A percentile compares a stretch with the other conserved stretches of the same genome.
These are phyloP conservation scores for Phaeodactylum tricornutum DNA, from an alignment of 108 stramenopile genomes.

Conservation along the genomic window DNA sequence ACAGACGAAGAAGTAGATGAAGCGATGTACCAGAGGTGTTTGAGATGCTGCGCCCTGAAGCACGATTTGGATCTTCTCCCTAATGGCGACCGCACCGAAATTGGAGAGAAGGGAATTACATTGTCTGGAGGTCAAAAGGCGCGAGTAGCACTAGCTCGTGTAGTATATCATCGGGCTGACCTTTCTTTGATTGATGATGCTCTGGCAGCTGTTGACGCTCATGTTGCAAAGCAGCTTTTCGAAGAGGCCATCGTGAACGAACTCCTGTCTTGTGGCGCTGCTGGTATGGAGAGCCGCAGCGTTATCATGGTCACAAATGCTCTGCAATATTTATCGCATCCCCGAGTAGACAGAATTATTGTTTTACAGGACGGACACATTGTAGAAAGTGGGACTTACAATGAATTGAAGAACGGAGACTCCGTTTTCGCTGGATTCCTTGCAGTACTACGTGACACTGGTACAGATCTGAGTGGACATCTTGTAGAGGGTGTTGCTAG, in stretches of 20 bases:
- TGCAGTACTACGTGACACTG: constrained; percentile 43
- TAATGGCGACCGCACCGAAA: constrained; percentile 87
- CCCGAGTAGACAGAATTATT: constrained; percentile 57
- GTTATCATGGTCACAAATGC: constrained; percentile 92
- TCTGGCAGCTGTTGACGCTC: constrained; percentile 89
- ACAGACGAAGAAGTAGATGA: constrained; percentile 59
- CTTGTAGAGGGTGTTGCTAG: background rate
- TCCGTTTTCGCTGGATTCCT: constrained; percentile 51
- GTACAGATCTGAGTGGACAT: background rate
- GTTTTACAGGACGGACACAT: constrained; percentile 72
- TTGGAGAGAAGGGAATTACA: constrained; percentile 88
- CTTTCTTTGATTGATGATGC: constrained; percentile 90
- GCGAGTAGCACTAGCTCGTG: constrained; percentile 92
- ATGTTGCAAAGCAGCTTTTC: constrained; percentile 88
- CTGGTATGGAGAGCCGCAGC: constrained; percentile 21
- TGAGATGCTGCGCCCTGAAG: constrained; percentile 68
- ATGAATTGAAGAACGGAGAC: constrained; percentile 38
- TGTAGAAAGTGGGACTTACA: constrained; percentile 70
- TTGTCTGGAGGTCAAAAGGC: constrained; percentile 92
- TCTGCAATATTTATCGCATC: constrained; percentile 71
- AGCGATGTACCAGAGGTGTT: constrained; percentile 63
- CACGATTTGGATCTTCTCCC: constrained; percentile 80
- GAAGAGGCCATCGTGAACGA: constrained; percentile 77
- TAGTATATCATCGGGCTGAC: constrained; percentile 85
- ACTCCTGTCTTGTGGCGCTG: constrained; percentile 33